Conservation (phyloP, 176 grass and related monocot species). For the Oryza coarctata region DNA sequence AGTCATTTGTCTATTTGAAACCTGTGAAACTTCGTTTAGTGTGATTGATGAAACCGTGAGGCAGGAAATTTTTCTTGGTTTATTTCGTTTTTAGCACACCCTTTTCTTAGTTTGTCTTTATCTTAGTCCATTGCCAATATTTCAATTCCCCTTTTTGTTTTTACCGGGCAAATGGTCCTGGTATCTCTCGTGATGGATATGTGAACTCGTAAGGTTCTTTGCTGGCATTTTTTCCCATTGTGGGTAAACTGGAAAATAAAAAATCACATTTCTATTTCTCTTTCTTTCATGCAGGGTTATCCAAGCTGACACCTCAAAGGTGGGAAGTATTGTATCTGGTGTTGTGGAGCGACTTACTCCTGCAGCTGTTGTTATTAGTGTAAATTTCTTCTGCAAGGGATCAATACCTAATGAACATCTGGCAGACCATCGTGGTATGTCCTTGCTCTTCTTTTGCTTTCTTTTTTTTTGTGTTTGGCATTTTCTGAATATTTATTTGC, state of each 20-base stretch:
- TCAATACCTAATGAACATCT: slow-evolving; percentile 77
- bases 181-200: not conserved
- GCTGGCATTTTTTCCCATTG: slow-evolving; percentile 6
- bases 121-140: not conserved
- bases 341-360: slow-evolving; percentile 86
- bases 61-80: not conserved
- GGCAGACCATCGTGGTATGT: slow-evolving; percentile 72
- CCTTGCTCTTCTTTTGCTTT: slow-evolving; percentile 1
- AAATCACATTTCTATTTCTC: not conserved
- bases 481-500: not conserved
- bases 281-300: slow-evolving; percentile 38
- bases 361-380: slow-evolving; percentile 65
- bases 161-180: not conserved
- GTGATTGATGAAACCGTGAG: not conserved
- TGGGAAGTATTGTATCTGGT: slow-evolving; percentile 78
- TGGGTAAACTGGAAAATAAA: slow-evolving; percentile 29
- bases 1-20: not conserved
- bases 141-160: not conserved
- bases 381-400: slow-evolving; percentile 77
- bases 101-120: slow-evolving; percentile 3
- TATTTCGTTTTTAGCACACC: not conserved
- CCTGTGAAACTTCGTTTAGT: not conserved
- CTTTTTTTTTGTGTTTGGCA: slow-evolving; percentile 3
- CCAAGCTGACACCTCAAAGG: slow-evolving; percentile 45
- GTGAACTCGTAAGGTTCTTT: not conserved